Evolutionary conservation across 352 stramenopile species (phyloP).

Genomic region (Globisporangium uncinulatum): DNA sequence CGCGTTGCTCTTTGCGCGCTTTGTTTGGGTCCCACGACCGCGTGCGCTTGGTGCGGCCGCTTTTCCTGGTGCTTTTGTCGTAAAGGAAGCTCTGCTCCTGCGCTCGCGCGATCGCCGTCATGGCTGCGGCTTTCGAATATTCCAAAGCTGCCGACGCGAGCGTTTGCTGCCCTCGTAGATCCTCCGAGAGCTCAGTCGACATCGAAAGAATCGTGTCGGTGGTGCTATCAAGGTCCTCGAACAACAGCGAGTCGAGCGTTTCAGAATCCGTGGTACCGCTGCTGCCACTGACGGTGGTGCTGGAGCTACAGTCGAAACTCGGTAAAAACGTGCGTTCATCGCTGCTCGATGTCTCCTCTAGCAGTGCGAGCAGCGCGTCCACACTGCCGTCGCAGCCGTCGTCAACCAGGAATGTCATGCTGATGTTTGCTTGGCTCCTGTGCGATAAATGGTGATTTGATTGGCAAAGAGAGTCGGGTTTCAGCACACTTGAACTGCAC

Average conservation of each 20-base stretch:
- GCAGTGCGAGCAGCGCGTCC: slow-evolving; percentile 2
- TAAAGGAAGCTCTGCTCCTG: not conserved
- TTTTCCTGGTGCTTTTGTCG: not conserved
- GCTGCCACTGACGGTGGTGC: not conserved
- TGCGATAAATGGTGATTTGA: too few relatives aligned
- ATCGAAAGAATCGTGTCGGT: too few relatives aligned
- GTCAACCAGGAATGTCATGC: slow-evolving; percentile 6
- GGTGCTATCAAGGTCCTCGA: not conserved
- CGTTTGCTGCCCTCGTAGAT: too few relatives aligned
- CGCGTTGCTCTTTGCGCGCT: slow-evolving; percentile 1
- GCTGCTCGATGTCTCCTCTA: not conserved
- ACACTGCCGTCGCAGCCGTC: not conserved
- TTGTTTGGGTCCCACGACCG: slow-evolving; percentile 4
- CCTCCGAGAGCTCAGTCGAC: too few relatives aligned
- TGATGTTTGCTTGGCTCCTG: too few relatives aligned
- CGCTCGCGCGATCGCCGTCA: not conserved
- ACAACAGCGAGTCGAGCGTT: not conserved
- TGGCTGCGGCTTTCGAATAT: too few relatives aligned
- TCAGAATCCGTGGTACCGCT: not conserved
- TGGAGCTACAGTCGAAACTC: not conserved
- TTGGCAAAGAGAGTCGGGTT: too few relatives aligned
- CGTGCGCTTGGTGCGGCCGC: not conserved
- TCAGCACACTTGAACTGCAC: too few relatives aligned
- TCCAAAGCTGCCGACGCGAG: too few relatives aligned
- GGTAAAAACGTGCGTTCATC: too few relatives aligned